These are phyloP conservation scores for Pelargonium myrrhifolium DNA, from an alignment of 441 rosid species.

Conservation along the genomic window DNA sequence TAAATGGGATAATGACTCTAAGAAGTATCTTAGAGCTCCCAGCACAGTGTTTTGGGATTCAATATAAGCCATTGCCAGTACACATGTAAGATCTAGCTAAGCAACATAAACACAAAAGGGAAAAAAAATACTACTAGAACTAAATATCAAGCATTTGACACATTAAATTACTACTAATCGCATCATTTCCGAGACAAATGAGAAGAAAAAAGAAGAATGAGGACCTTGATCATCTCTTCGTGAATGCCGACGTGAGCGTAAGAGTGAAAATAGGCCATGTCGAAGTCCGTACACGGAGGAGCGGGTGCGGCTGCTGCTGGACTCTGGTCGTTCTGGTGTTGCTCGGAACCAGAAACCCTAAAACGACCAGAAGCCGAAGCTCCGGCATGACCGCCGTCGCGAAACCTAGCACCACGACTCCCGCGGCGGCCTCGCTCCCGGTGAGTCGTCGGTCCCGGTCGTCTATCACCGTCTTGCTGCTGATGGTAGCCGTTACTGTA, in stretches of 20 bases:
- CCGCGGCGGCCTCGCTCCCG: constrained; percentile 29
- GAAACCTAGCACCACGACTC: constrained; percentile 24
- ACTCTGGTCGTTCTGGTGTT: constrained; percentile 22
- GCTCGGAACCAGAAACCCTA: constrained; percentile 26
- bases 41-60: not conserved
- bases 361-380: constrained; percentile 10
- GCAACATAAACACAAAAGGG: not conserved
- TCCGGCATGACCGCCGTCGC: constrained; percentile 19
- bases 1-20: not conserved
- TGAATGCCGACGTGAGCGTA: constrained; percentile 95
- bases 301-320: constrained; percentile 11
- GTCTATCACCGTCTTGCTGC: constrained; percentile 28
- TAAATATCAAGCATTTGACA: no score
- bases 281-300: constrained; percentile 87
- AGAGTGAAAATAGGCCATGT: constrained; percentile 78
- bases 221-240: constrained; percentile 95
- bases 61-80: not conserved
- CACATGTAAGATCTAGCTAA: not conserved
- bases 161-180: not conserved
- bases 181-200: not conserved
- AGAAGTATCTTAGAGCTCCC: not conserved
- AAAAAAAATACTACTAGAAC: not conserved
- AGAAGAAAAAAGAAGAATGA: not conserved
- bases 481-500: constrained; percentile 40
- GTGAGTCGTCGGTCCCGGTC: constrained; percentile 20